phyloP scores from a whole-genome alignment of 768 basidiomycete species.

The Lactifluus echinatus region DNA sequence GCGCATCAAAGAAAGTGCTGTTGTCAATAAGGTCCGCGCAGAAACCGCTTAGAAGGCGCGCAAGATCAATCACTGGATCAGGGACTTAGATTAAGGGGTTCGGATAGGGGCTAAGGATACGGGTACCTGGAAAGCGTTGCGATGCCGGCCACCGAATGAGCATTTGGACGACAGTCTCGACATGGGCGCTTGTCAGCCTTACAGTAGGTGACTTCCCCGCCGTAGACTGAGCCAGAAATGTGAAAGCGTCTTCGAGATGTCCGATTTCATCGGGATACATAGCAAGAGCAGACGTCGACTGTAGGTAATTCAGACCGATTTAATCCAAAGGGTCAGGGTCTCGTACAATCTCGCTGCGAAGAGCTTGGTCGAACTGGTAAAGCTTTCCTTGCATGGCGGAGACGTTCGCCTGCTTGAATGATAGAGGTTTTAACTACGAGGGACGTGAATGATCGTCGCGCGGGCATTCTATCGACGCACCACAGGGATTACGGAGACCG shows the following conservation, averaged over 20 bases:
- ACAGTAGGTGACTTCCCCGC: conserved; percentile 28
- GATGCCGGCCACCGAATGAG: conserved; percentile 67
- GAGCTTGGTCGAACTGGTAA: conserved; percentile 60
- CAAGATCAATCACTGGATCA: conserved; percentile 70
- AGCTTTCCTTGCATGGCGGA: conserved; percentile 73
- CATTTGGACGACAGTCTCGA: conserved; percentile 54
- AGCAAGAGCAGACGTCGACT: conserved; percentile 67
- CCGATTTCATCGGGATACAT: conserved; percentile 57
- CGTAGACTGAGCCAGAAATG: conserved; percentile 44
- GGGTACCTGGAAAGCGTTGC: conserved; percentile 62
- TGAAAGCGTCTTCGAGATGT: conserved; percentile 54
- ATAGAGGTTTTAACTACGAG: conserved; percentile 48
- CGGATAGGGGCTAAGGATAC: background rate
- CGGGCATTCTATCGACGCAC: conserved; percentile 2
- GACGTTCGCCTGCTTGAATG: conserved; percentile 83
- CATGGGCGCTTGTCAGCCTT: conserved; percentile 38
- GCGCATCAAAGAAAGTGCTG: conserved; percentile 45
- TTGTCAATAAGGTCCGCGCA: conserved; percentile 44
- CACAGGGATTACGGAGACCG: conserved; percentile 14
- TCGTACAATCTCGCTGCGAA: conserved; percentile 62
- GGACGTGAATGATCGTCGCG: background rate
- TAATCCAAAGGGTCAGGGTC: conserved; percentile 1
- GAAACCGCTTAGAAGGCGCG: conserved; percentile 64
- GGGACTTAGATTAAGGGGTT: background rate
- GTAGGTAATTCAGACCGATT: background rate